These are phyloP conservation scores for Cyclostephanos invisitatus DNA, from an alignment of 108 stramenopile species.

Conservation along the genomic window DNA sequence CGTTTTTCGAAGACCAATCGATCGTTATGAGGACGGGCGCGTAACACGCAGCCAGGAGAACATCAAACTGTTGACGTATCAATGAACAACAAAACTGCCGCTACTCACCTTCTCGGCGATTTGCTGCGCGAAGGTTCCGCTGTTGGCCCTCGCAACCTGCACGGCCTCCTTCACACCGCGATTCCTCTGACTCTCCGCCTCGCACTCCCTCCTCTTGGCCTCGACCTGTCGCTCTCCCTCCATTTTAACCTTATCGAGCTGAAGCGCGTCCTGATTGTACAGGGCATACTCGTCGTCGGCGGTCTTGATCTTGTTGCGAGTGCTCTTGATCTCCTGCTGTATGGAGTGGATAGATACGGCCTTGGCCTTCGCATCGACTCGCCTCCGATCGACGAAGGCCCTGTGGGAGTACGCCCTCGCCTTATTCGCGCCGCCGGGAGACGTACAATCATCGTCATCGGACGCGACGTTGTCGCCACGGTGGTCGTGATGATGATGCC, in stretches of 20 bases:
- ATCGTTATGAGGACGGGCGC: not conserved
- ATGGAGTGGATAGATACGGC: slow-evolving; percentile 16
- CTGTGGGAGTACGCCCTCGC: slow-evolving; percentile 28
- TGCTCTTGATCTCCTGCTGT: slow-evolving; percentile 19
- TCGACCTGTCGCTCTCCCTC: slow-evolving; percentile 35
- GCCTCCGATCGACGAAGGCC: slow-evolving; percentile 37
- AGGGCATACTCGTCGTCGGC: slow-evolving; percentile 22
- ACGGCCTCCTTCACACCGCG: slow-evolving; percentile 48
- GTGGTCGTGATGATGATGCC: slow-evolving; percentile 7
- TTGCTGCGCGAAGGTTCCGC: slow-evolving; percentile 39
- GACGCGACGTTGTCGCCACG: slow-evolving; percentile 8
- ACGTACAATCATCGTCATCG: slow-evolving; percentile 13
- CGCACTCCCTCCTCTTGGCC: slow-evolving; percentile 36
- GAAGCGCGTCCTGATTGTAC: slow-evolving; percentile 10
- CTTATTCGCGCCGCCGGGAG: not conserved
- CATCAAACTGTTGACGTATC: not conserved
- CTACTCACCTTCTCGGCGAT: slow-evolving; percentile 47
- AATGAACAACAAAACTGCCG: not conserved
- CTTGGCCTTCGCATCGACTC: slow-evolving; percentile 23
- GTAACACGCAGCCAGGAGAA: not conserved
- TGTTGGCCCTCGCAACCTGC: slow-evolving; percentile 31
- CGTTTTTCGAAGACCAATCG: not conserved
- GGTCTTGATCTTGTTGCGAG: slow-evolving; percentile 20
- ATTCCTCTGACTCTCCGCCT: slow-evolving; percentile 41
- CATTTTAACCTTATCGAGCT: slow-evolving; percentile 24